Evolutionary conservation across 2,329 filamentous ascomycete species (phyloP), one percentile per base, ranked within the genome.

Genomic region (Colletotrichum liaoningense): DNA sequence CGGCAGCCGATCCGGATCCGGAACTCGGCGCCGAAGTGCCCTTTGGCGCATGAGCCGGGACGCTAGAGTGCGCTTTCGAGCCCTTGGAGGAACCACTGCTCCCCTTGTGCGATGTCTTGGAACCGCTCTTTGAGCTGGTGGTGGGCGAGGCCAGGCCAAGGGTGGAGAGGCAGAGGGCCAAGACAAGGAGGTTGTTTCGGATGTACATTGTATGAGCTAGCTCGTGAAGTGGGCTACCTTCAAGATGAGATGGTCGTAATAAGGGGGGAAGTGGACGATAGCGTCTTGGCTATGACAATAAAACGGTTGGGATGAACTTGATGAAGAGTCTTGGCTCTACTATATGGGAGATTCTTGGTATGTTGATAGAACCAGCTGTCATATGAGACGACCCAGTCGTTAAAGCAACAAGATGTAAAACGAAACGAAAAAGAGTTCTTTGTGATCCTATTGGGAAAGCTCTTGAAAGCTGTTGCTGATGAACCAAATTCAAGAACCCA

Each of bases 381-480:
- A 72, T 28, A 38, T 59, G 52, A 68, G 22, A 68, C 69, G 69
- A 72, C 33, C 35, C 69, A 63, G 69, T 42, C 69, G 69, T 62
- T 46, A 22, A 16, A 3, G 22, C 19, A 49, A 35, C 26, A 38
- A n/a, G 19, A 49, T 30, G 24, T 4, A n/a, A 38, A 63, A 49
- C 12, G 28, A 35, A 28, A 8, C 22, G 26, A 30, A 8, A 3
- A 4, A 8, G 9, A 42, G 9, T 55, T 24, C 11, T 26, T 24
- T n/a, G 38, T 46, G 4, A 62, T 60, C 22, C 28, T 26, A 5
- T 57, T 67, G 22, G 7, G 1, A 22, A 35, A 33, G 49, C 64
- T 67, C 30, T 66, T 30, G 24, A n/a, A 60, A 70, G 64, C 55
- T 68, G 57, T 24, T 56, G 69, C 46, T 46, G 69, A 46, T 28